A percentile compares a stretch with the other conserved stretches of the same genome.
phyloP scores from a whole-genome alignment of 2,329 filamentous ascomycete genomes.

The Diplodia intermedia region DNA sequence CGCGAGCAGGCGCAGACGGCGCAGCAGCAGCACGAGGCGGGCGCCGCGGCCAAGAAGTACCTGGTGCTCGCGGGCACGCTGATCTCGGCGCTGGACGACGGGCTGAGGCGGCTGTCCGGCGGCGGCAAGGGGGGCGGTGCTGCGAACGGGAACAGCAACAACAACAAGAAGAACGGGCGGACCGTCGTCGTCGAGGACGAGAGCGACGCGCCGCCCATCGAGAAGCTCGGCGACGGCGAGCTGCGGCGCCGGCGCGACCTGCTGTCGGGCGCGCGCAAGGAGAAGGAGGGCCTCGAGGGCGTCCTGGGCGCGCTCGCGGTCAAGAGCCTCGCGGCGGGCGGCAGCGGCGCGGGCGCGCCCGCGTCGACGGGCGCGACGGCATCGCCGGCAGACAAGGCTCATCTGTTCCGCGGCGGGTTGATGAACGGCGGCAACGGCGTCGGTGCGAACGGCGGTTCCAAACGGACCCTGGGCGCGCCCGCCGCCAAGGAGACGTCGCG shows the following conservation, averaged over 20 bases:
- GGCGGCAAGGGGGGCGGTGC: conserved; percentile 36
- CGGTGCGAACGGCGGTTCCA: conserved; percentile 34
- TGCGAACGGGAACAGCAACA: neutral
- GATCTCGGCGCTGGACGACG: conserved; percentile 69
- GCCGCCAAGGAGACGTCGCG: conserved; percentile 73
- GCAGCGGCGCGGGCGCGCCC: conserved; percentile 45
- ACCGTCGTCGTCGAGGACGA: neutral
- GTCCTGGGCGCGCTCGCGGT: conserved; percentile 70
- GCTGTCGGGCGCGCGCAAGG: conserved; percentile 71
- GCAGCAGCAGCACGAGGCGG: conserved; percentile 70
- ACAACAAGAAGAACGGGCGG: neutral
- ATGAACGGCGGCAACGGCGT: neutral
- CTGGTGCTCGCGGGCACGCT: conserved; percentile 72
- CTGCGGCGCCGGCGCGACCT: conserved; percentile 74
- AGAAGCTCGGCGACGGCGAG: conserved; percentile 74
- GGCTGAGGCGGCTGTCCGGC: conserved; percentile 56
- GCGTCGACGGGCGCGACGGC: conserved; percentile 50
- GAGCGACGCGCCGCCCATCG: conserved; percentile 49
- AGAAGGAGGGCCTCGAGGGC: conserved; percentile 77
- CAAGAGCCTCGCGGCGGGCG: conserved; percentile 44
- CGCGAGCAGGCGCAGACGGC: conserved; percentile 68
- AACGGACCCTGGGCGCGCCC: conserved; percentile 75
- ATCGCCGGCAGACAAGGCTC: conserved; percentile 46
- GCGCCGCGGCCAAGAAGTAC: conserved; percentile 75
- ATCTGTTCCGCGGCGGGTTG: conserved; percentile 43